A percentile compares a stretch with the other conserved stretches of the same genome.
Evolutionary conservation across 148 eudicot genomes (phyloP).

Genomic region (Nyssa sinensis): DNA sequence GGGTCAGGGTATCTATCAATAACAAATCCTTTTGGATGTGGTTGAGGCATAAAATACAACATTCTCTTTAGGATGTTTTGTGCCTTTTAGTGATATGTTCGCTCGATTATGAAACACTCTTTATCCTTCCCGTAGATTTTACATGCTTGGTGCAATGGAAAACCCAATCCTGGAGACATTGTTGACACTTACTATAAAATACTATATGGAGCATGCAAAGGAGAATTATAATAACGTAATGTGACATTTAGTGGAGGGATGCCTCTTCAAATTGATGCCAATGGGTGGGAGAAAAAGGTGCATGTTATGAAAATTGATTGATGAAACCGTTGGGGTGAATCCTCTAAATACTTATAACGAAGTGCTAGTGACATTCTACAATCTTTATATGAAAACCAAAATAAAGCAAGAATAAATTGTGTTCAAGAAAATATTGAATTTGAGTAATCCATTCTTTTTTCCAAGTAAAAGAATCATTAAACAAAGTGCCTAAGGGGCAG

Average conservation of each 20-base stretch:
- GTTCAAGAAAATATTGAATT: neutral
- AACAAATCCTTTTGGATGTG: neutral
- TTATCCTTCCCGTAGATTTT: neutral
- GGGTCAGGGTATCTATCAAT: neutral
- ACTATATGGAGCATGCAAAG: neutral
- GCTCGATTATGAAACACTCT: neutral
- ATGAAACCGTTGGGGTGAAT: neutral
- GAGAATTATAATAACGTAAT: neutral
- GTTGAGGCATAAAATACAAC: neutral
- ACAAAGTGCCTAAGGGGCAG: no score
- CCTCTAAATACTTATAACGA: neutral
- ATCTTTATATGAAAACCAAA: neutral
- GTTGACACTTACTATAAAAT: neutral
- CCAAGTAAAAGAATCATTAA: no score
- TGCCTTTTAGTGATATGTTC: neutral
- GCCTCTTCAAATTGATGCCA: neutral
- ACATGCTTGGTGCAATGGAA: neutral
- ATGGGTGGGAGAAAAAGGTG: neutral
- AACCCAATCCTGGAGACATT: neutral
- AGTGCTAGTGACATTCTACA: neutral
- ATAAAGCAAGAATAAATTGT: no score
- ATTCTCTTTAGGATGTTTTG: neutral
- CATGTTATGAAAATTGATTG: neutral
- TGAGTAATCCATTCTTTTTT: neutral
- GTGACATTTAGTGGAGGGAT: neutral